These are phyloP conservation scores for Dissophora ornata DNA, from an alignment of 192 early-diverging fungal species.

Conservation along the genomic window DNA sequence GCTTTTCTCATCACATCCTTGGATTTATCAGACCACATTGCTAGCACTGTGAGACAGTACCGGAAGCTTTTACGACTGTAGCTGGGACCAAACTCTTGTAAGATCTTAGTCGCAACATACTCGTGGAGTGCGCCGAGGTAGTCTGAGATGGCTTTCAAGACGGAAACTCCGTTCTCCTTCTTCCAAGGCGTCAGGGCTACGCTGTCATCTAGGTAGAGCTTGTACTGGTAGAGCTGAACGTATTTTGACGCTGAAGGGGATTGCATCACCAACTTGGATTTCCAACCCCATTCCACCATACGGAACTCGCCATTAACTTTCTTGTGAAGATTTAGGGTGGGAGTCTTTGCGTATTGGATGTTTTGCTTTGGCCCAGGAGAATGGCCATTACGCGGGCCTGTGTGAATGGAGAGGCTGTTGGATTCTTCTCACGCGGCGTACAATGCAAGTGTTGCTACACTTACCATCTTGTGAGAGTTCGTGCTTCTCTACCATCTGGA, in stretches of 20 bases:
- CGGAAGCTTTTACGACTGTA: slow-evolving; percentile 52
- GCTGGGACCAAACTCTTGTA: slow-evolving; percentile 49
- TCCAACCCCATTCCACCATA: slow-evolving; percentile 53
- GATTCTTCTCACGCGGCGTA: not conserved
- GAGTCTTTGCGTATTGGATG: slow-evolving; percentile 54
- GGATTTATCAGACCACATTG: slow-evolving; percentile 40
- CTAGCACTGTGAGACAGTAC: slow-evolving; percentile 36
- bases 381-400: not conserved
- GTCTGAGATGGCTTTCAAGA: slow-evolving; percentile 43
- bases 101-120: slow-evolving; percentile 39
- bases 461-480: slow-evolving; percentile 17
- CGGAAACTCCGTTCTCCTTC: slow-evolving; percentile 34
- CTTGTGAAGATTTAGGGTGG: slow-evolving; percentile 53
- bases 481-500: slow-evolving; percentile 17
- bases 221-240: slow-evolving; percentile 44
- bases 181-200: slow-evolving; percentile 20
- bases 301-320: slow-evolving; percentile 30
- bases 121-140: slow-evolving; percentile 48
- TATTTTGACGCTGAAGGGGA: slow-evolving; percentile 20
- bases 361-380: slow-evolving; percentile 40
- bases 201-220: slow-evolving; percentile 51
- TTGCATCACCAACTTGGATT: slow-evolving; percentile 39
- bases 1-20: slow-evolving; percentile 54
- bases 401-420: not conserved
- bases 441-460: not conserved